Base-by-base conservation (phyloP, 345 rosid genomes). In the Trapa incisa region DNA sequence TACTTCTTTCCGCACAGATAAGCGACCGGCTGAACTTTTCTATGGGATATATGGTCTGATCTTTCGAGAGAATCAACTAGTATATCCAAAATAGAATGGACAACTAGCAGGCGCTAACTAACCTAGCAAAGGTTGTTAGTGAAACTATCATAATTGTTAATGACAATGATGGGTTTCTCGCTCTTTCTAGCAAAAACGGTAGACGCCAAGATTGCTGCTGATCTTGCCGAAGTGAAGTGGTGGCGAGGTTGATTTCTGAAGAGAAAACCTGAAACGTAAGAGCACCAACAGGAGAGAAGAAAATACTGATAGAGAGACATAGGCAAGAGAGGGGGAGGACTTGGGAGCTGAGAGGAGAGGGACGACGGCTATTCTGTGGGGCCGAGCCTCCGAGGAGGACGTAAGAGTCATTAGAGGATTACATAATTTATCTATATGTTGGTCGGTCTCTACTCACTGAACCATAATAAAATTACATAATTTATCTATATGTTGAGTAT, bases 61-160 rank as follows among this genome's bases (percentile, higher is more conserved):
- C 60, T n/a, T 54, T 9, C 60, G 17, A 58, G 32, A 58, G 38
- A 22, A 22, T 22, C 29, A 22, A 64, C 38, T 4, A 61, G 45
- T 66, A 1, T 47, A 22, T 66, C 41, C 4, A 64, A 13, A 63
- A 61, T 0, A 0, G 56, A 50, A 17, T 15, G 22, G 6, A 29
- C 56, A 17, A 22, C 29, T 22, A 22, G 29, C 29, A 0, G 29
- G 29, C 29, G 29, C 29, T 22, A 22, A 58, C 68, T 2, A 72
- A 95, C 97, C 99, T 95, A 96, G 50, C 97, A 91, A 71, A 94
- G 96, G 80, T 89, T 91, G 74, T 89, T 87, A 38, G 97, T 94
- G 78, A 94, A 94, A 76, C 97, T 95, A 65, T 95, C 96, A 79
- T 91, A 89, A 77, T 95, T 91, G 76, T 89, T 96, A 69, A 91